Evolutionary conservation across 352 stramenopile genomes (phyloP).

Genomic region (Globisporangium cylindrosporum): DNA sequence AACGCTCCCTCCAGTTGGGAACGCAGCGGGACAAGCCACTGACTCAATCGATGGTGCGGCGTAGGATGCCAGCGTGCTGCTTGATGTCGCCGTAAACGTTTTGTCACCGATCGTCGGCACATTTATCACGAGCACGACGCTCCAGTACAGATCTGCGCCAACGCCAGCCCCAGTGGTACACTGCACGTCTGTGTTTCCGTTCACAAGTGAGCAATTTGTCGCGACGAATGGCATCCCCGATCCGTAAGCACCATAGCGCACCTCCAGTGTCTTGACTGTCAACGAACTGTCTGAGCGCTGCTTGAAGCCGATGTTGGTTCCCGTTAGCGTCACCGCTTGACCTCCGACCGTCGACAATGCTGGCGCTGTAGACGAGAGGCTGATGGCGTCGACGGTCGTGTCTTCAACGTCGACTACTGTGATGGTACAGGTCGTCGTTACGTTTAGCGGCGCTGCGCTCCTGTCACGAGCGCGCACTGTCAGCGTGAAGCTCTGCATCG

Average conservation of each 20-base stretch:
- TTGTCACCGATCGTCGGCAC: conserved; percentile 32
- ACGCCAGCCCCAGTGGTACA: conserved; percentile 39
- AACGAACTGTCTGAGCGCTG: conserved; percentile 36
- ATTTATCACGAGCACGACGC: conserved; percentile 44
- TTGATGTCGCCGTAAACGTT: conserved; percentile 39
- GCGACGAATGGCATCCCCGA: conserved; percentile 30
- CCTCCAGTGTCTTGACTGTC: conserved; percentile 32
- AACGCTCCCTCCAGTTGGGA: conserved; percentile 37
- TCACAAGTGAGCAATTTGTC: conserved; percentile 37
- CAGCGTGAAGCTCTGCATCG: conserved; percentile 39
- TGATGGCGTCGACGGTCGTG: conserved; percentile 8
- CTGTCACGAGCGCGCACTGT: conserved; percentile 34
- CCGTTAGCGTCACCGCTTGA: conserved; percentile 33
- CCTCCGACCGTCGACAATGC: conserved; percentile 35
- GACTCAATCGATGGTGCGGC: conserved; percentile 22
- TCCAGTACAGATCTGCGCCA: conserved; percentile 45
- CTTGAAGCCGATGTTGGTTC: conserved; percentile 59
- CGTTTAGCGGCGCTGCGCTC: conserved; percentile 17
- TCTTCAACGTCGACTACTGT: conserved; percentile 7
- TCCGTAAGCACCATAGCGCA: conserved; percentile 46
- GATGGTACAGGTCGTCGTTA: conserved; percentile 2
- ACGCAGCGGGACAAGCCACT: conserved; percentile 28
- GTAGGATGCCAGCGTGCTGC: conserved; percentile 36
- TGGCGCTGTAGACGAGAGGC: neutral
- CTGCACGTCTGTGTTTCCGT: conserved; percentile 43